Evolutionary conservation across 2,329 filamentous ascomycete species (phyloP), one percentile per base, ranked within the genome.

Genomic region (Calycina marina): DNA sequence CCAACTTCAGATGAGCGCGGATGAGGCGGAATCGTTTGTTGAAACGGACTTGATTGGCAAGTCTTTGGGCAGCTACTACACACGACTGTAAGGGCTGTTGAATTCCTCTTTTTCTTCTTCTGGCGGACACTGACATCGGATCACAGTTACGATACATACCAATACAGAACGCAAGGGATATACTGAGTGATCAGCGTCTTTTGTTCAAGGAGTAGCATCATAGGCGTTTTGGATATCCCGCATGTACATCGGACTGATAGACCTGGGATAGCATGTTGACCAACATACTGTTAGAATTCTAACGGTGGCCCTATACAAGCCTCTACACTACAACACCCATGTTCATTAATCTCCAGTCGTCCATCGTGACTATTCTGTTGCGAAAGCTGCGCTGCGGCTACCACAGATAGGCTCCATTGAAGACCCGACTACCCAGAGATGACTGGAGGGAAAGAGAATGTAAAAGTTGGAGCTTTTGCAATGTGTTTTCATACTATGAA

Each of bases 91-190:
- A 64, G 78, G 56, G 25, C 25, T 29, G n/a, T n/a, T 16, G 31
- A 6, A n/a, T 4, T 18, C 14, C 12, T 28, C 22, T 24, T 26
- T 6, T 8, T n/a, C 4, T 14, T 34, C 6, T 12, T n/a, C n/a
- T n/a, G n/a, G n/a, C n/a, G n/a, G n/a, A n/a, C n/a, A n/a, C n/a
- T n/a, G n/a, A n/a, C n/a, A n/a, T n/a, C n/a, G n/a, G n/a, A n/a
- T n/a, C 17, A 32, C 40, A 83, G 78, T 57, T 84, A 85, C 50
- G 79, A 85, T 57, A 83, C 79, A 40, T 88, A 85, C 61, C 81
- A 88, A 61, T 88, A 88, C 59, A 72, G 82, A 50, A 86, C 82
- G 20, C 81, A 88, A 57, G 82, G 81, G 45, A 88, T 88, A 57
- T 88, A 88, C 57, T 88, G 35, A 28, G 13, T 33, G 27, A 4